These are phyloP conservation scores for Penicillium sp. DNA, from an alignment of 2,329 filamentous ascomycete genomes.

Conservation along the genomic window DNA sequence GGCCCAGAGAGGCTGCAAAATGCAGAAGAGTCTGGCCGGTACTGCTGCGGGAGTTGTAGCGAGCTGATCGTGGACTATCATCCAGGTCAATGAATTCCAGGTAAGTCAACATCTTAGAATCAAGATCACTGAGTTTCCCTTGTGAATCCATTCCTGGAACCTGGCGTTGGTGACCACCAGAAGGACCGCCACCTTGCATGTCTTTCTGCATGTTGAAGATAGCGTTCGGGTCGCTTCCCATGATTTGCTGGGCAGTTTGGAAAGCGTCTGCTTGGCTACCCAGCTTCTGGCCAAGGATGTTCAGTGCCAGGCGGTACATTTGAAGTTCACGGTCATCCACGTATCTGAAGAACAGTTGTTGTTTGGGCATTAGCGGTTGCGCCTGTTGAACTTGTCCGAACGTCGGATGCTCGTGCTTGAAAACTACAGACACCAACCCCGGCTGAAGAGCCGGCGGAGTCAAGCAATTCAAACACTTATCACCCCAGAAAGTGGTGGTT, in stretches of 20 bases:
- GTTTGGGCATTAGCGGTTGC: conserved; percentile 51
- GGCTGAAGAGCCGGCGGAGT: conserved; percentile 71
- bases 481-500: conserved; percentile 79
- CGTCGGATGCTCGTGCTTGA: conserved; percentile 61
- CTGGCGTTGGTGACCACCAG: conserved; percentile 51
- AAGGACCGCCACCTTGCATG: conserved; percentile 42
- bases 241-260: conserved; percentile 53
- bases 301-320: conserved; percentile 50
- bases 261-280: conserved; percentile 53
- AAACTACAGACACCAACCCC: conserved; percentile 72
- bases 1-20: conserved; percentile 74
- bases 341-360: conserved; percentile 70
- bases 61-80: conserved; percentile 69
- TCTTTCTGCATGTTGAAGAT: conserved; percentile 54
- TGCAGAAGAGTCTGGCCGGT: conserved; percentile 83
- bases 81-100: conserved; percentile 80
- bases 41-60: conserved; percentile 66
- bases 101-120: conserved; percentile 71
- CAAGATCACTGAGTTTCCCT: conserved; percentile 58
- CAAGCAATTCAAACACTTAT: conserved; percentile 77
- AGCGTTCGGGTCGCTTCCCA: conserved; percentile 49
- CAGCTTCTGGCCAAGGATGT: conserved; percentile 52
- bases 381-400: conserved; percentile 51
- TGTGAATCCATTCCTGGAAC: conserved; percentile 48
- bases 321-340: conserved; percentile 55